These are phyloP conservation scores for Hordeum pubiflorum DNA, from an alignment of 202 grass and related monocot species.

Conservation along the genomic window DNA sequence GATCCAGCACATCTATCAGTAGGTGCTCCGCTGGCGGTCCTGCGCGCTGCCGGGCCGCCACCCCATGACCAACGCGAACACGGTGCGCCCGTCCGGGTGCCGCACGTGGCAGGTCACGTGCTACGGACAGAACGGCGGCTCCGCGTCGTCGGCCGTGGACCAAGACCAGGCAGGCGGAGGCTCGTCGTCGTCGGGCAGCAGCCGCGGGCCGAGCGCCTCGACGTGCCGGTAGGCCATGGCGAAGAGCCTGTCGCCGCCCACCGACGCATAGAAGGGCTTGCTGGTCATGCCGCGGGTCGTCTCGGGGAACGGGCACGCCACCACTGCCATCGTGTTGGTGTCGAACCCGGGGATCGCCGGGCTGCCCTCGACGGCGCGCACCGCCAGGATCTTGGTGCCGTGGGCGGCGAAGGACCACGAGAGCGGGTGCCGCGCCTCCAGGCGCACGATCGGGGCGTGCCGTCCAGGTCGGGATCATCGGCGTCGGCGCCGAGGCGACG, in stretches of 20 bases:
- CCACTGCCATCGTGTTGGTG: background rate
- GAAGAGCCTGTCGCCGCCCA: background rate
- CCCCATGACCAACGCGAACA: background rate
- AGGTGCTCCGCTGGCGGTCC: background rate
- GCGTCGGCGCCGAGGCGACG: background rate
- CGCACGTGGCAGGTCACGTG: background rate
- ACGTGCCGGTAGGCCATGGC: background rate
- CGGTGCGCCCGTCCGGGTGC: background rate
- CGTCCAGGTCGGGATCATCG: background rate
- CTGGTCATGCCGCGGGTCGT: rapidly evolving
- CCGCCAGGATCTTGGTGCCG: conserved; percentile 8
- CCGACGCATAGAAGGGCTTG: background rate
- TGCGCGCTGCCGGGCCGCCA: background rate
- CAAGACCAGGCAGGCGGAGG: background rate
- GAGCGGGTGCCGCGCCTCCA: background rate
- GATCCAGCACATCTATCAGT: background rate
- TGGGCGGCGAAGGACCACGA: background rate
- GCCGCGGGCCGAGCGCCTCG: background rate
- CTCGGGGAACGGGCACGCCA: background rate
- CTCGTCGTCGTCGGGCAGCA: background rate
- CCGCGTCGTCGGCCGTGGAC: background rate
- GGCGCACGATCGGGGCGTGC: background rate
- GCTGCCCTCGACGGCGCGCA: background rate
- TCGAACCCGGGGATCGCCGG: background rate
- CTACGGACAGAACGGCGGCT: background rate